Conservation (phyloP, 1,284 basidiomycete genomes). For the Trametes hirsuta region DNA sequence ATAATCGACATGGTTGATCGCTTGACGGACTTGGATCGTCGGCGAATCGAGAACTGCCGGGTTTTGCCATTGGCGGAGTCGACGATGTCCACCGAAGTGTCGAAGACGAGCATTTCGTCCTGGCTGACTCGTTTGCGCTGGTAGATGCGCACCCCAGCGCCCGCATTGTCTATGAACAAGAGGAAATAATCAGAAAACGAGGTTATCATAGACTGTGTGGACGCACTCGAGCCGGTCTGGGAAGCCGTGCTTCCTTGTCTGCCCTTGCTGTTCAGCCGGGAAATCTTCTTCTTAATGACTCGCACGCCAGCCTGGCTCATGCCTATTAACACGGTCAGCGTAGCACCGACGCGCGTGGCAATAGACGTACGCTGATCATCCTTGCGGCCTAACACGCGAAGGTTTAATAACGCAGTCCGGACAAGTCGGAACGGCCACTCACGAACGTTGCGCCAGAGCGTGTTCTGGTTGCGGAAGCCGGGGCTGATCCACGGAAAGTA, state of each 20-base stretch:
- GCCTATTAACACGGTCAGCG: background rate
- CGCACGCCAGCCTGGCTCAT: slow-evolving; percentile 5
- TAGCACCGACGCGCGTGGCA: no score
- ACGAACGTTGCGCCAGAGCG: slow-evolving; percentile 16
- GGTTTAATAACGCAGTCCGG: background rate
- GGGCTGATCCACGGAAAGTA: slow-evolving; percentile 52
- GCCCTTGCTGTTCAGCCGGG: background rate
- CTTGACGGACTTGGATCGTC: slow-evolving; percentile 12
- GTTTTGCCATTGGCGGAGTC: slow-evolving; percentile 11
- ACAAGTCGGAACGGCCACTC: background rate
- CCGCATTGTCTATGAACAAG: background rate
- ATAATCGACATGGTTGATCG: slow-evolving; percentile 10
- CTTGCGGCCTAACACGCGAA: slow-evolving; percentile 15
- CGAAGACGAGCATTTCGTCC: slow-evolving; percentile 11
- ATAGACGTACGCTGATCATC: slow-evolving; percentile 11
- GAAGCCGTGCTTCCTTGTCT: background rate
- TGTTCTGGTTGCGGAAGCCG: slow-evolving; percentile 35
- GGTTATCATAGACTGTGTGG: background rate
- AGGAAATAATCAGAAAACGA: background rate
- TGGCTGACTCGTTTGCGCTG: slow-evolving; percentile 17
- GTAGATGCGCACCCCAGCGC: slow-evolving; percentile 11
- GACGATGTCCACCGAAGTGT: slow-evolving; percentile 18
- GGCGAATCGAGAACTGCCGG: slow-evolving; percentile 16
- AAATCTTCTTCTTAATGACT: background rate
- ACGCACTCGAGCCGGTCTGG: background rate